These are phyloP conservation scores for Cajanus cajan DNA, from an alignment of 306 rosid genomes.

Conservation along the genomic window DNA sequence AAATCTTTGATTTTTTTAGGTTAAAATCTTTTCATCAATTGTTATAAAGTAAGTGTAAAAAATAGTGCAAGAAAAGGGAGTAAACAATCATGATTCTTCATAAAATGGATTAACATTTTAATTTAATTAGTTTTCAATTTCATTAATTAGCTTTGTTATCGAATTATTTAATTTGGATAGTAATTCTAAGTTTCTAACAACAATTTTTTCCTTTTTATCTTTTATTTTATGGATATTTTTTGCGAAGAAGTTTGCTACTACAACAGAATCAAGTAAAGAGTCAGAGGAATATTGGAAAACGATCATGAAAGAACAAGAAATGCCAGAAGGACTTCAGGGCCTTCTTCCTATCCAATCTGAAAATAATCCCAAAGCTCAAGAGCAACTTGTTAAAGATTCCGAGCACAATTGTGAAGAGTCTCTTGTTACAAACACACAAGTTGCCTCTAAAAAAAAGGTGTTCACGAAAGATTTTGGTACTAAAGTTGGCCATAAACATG, in stretches of 20 bases:
- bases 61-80: background rate
- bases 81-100: background rate
- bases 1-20: too few relatives aligned
- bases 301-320: constrained; percentile 31
- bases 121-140: too few relatives aligned
- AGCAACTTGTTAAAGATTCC: background rate
- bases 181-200: too few relatives aligned
- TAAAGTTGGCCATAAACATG: background rate
- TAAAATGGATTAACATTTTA: background rate
- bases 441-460: background rate
- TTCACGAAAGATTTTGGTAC: background rate
- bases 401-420: constrained; percentile 1
- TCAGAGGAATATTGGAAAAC: constrained; percentile 27
- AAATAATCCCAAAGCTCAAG: background rate
- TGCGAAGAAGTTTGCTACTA: constrained; percentile 19
- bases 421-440: background rate
- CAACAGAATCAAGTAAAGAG: constrained; percentile 26
- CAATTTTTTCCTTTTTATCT: background rate
- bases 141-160: too few relatives aligned
- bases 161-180: too few relatives aligned
- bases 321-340: constrained; percentile 28
- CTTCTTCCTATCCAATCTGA: background rate
- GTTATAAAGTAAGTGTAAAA: too few relatives aligned
- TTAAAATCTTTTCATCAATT: too few relatives aligned
- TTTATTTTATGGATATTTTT: background rate